phyloP scores from a whole-genome alignment of 2,329 filamentous ascomycete genomes.

The Penicillium sp. region DNA sequence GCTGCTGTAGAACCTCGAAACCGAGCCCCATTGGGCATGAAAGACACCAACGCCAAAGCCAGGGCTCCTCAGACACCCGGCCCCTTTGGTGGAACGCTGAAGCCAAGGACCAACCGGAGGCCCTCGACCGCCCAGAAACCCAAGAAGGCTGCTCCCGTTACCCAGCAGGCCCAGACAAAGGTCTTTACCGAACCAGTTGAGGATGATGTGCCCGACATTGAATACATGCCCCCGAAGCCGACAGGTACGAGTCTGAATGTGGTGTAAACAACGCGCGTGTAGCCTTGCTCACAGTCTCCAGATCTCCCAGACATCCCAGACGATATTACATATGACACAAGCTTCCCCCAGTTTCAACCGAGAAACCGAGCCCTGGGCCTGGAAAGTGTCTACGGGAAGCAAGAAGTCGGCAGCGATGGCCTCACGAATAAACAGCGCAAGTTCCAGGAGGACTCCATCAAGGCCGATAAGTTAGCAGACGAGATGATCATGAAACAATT shows the following conservation, averaged over 20 bases:
- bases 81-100: conserved; percentile 55
- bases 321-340: conserved; percentile 45
- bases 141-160: conserved; percentile 52
- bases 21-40: conserved; percentile 81
- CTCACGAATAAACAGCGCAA: conserved; percentile 63
- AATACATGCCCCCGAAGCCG: conserved; percentile 78
- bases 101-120: conserved; percentile 58
- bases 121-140: conserved; percentile 57
- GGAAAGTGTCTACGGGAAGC: conserved; percentile 46
- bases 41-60: conserved; percentile 92
- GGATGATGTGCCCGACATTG: conserved; percentile 66
- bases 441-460: conserved; percentile 58
- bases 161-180: conserved; percentile 41
- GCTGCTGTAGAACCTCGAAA: conserved; percentile 51
- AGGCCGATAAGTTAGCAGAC: conserved; percentile 61
- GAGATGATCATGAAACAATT: conserved; percentile 63
- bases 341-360: conserved; percentile 50
- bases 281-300: conserved; percentile 43
- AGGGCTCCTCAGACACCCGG: conserved; percentile 61
- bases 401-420: conserved; percentile 51
- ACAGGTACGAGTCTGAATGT: conserved; percentile 42
- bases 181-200: conserved; percentile 48
- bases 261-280: not conserved
- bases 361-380: conserved; percentile 51
- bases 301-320: conserved; percentile 45